Conservation (phyloP, 208 protist genomes). For the Leishmania turanica region DNA sequence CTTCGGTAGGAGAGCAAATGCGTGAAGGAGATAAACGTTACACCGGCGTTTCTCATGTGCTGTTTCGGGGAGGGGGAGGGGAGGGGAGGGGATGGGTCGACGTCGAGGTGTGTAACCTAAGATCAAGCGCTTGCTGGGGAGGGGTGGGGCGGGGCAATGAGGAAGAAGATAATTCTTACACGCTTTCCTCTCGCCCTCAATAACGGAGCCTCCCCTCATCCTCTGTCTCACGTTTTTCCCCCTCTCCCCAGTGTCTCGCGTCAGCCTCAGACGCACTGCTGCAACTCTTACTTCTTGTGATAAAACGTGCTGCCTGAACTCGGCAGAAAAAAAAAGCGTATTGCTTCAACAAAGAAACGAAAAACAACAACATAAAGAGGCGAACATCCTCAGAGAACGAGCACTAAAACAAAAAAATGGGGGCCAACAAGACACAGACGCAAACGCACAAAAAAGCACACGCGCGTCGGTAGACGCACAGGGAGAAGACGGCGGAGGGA, state of each 20-base stretch:
- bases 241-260: neutral
- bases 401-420: neutral
- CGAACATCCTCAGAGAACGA: constrained; percentile 1
- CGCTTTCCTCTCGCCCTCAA: too few species aligned
- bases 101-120: neutral
- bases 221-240: too few species aligned
- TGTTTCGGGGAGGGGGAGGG: neutral
- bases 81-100: neutral
- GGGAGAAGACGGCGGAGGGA: constrained; percentile 7
- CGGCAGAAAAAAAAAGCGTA: neutral
- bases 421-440: neutral
- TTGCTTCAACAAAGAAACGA: neutral
- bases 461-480: neutral
- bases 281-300: neutral
- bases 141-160: neutral
- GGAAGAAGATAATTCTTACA: neutral
- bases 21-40: neutral
- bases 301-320: neutral
- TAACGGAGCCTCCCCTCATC: neutral
- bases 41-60: neutral
- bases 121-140: neutral
- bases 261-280: neutral
- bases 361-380: neutral
- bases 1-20: neutral
- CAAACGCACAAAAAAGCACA: neutral